Conservation (phyloP, 768 basidiomycete genomes). For the Trametes sanguinea region DNA sequence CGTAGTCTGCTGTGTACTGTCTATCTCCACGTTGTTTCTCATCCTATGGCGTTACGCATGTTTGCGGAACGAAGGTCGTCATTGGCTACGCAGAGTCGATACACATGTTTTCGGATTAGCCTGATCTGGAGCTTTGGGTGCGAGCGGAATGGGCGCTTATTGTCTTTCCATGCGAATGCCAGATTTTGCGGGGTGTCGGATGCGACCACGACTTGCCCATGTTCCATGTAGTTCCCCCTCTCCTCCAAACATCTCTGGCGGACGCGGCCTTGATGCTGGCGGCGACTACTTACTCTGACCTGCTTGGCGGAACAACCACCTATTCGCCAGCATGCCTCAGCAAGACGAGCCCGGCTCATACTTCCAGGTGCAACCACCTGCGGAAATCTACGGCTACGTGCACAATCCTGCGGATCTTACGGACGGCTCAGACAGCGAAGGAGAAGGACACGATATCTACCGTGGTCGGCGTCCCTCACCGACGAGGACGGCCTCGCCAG, state of each 20-base stretch:
- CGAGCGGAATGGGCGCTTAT: conserved; percentile 3
- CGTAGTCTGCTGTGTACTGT: too few relatives aligned
- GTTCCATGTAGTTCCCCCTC: conserved; percentile 20
- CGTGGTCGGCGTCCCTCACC: conserved; percentile 50
- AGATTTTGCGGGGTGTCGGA: conserved; percentile 8
- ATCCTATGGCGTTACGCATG: too few relatives aligned
- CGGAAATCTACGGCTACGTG: conserved; percentile 20
- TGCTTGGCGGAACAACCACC: background rate
- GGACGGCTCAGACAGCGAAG: conserved; percentile 19
- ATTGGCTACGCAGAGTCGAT: too few relatives aligned
- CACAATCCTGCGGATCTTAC: conserved; percentile 11
- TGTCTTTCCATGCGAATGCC: background rate
- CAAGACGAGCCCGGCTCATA: conserved; percentile 11
- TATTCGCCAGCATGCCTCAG: conserved; percentile 6
- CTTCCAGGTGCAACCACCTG: conserved; percentile 8
- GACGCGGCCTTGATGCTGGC: conserved; percentile 15
- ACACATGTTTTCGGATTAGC: too few relatives aligned
- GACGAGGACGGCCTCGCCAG: conserved; percentile 32
- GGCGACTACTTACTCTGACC: background rate
- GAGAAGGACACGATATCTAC: conserved; percentile 57
- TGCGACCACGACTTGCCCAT: conserved; percentile 9
- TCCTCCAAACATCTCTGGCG: conserved; percentile 1
- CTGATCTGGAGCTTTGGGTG: too few relatives aligned
- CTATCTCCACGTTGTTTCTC: too few relatives aligned
- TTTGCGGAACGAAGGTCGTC: too few relatives aligned